These are phyloP conservation scores for Gelatoporia subvermispora DNA, from an alignment of 768 basidiomycete genomes.

Conservation along the genomic window DNA sequence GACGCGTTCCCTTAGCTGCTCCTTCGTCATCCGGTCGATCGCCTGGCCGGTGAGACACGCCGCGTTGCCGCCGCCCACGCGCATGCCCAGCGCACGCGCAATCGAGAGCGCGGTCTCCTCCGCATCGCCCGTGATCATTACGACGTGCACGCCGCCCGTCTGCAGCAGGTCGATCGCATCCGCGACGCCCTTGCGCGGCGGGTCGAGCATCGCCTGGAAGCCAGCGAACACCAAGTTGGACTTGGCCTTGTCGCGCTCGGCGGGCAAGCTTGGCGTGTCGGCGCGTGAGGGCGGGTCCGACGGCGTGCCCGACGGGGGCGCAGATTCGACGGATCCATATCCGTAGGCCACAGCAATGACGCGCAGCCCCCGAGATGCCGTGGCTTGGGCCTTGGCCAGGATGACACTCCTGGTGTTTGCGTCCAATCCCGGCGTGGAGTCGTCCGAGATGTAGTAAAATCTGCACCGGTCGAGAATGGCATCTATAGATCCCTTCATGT, in stretches of 20 bases:
- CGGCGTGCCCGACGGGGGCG: conserved; percentile 11
- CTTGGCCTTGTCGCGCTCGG: conserved; percentile 30
- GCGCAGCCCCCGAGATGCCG: conserved; percentile 74
- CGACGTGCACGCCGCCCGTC: conserved; percentile 86
- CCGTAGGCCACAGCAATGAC: conserved; percentile 93
- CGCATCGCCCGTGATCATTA: conserved; percentile 97
- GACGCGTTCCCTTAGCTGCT: conserved; percentile 78
- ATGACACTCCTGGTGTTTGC: conserved; percentile 62
- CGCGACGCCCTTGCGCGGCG: conserved; percentile 89
- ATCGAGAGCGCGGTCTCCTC: conserved; percentile 88
- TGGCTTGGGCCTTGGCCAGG: conserved; percentile 60
- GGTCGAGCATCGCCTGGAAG: conserved; percentile 94
- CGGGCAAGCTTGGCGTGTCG: conserved; percentile 13
- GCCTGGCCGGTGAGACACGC: conserved; percentile 44
- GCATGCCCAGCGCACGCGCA: conserved; percentile 79
- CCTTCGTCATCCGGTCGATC: conserved; percentile 79
- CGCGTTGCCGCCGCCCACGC: conserved; percentile 44
- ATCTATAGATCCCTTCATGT: conserved; percentile 91
- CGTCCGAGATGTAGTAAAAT: conserved; percentile 85
- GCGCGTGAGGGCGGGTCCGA: conserved; percentile 22
- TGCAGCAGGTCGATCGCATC: conserved; percentile 81
- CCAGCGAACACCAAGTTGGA: conserved; percentile 80
- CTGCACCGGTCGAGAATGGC: conserved; percentile 80
- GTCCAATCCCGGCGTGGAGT: conserved; percentile 82
- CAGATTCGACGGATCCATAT: conserved; percentile 49